Conservation (phyloP, 2,329 filamentous ascomycete species). For the Penicillium paneum region DNA sequence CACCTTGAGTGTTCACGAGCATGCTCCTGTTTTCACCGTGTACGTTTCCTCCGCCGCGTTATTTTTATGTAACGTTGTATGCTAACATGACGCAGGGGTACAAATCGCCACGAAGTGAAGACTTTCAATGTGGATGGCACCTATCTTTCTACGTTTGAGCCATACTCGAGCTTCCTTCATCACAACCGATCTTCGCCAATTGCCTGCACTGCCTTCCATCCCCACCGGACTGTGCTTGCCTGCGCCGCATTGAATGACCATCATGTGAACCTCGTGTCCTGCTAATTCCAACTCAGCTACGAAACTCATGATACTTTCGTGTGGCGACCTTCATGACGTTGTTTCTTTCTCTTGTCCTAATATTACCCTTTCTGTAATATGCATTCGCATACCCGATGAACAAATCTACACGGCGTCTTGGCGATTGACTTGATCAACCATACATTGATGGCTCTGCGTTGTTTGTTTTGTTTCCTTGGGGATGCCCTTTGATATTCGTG, state of each 20-base stretch:
- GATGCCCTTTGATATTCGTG: not conserved
- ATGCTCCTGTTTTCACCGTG: conserved; percentile 92
- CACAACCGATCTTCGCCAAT: conserved; percentile 79
- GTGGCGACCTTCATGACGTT: not conserved
- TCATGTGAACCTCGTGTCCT: conserved; percentile 84
- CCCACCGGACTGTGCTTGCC: conserved; percentile 86
- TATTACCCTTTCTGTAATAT: conserved; percentile 14
- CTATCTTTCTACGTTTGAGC: conserved; percentile 78
- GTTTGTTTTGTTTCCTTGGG: not conserved
- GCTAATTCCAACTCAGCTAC: conserved; percentile 35
- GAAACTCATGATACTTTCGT: not conserved
- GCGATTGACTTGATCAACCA: conserved; percentile 4
- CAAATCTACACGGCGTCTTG: conserved; percentile 14
- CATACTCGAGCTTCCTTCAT: conserved; percentile 82
- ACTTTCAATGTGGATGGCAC: conserved; percentile 84
- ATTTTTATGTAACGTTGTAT: not conserved
- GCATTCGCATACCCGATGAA: conserved; percentile 6
- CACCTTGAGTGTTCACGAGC: conserved; percentile 89
- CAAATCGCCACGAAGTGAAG: conserved; percentile 81
- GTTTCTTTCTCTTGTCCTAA: conserved; percentile 2
- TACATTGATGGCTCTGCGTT: not conserved
- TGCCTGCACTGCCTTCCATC: conserved; percentile 88
- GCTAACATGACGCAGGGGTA: conserved; percentile 60
- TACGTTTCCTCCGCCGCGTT: conserved; percentile 50
- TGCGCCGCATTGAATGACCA: conserved; percentile 83